These are phyloP conservation scores for Candida nitratophila DNA, from an alignment of 805 yeast species.

Conservation along the genomic window DNA sequence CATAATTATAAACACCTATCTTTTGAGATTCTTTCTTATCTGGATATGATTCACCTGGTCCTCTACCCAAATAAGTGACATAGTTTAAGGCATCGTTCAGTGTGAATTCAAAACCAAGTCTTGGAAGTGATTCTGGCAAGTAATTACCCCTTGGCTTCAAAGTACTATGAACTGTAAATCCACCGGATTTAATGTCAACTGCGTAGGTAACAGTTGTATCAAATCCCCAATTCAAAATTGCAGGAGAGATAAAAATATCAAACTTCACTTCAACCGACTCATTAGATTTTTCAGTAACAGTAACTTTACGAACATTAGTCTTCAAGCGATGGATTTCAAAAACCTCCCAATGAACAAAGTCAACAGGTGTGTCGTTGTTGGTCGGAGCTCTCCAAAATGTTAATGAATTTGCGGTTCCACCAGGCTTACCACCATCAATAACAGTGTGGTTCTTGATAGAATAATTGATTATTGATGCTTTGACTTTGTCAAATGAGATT, in stretches of 20 bases:
- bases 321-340: constrained; percentile 19
- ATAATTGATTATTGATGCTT: not conserved
- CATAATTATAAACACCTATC: constrained; percentile 17
- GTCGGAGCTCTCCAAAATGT: constrained; percentile 26
- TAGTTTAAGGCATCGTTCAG: constrained; percentile 12
- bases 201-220: constrained; percentile 2
- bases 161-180: not conserved
- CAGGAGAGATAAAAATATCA: constrained; percentile 15
- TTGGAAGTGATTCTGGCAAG: constrained; percentile 23
- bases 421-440: not conserved
- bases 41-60: constrained; percentile 28
- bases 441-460: not conserved
- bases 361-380: constrained; percentile 21
- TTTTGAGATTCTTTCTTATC: constrained; percentile 23
- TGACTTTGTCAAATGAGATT: not conserved
- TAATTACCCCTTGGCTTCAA: constrained; percentile 1
- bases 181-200: not conserved
- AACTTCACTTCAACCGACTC: constrained; percentile 6
- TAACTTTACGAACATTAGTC: constrained; percentile 4
- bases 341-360: constrained; percentile 20
- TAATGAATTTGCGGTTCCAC: not conserved
- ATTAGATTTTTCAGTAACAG: not conserved
- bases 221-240: constrained; percentile 23
- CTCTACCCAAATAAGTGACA: constrained; percentile 28
- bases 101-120: constrained; percentile 27